Percentiles rank a stretch among this genome's conserved stretches.
These are phyloP conservation scores for Penicillium tannophilum DNA, from an alignment of 495 filamentous ascomycete genomes.

Conservation along the genomic window DNA sequence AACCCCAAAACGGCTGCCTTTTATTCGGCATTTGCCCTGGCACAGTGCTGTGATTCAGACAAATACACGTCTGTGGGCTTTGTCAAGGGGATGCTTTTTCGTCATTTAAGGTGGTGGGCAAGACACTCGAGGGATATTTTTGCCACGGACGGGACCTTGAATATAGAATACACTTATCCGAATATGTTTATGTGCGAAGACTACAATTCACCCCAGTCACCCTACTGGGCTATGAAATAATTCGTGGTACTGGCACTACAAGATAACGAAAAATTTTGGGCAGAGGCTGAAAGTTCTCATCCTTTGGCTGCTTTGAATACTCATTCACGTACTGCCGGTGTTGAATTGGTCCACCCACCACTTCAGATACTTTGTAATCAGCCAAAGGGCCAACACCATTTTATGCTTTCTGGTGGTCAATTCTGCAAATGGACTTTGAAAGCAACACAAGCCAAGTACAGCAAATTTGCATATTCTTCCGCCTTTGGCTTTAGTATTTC, in stretches of 20 bases:
- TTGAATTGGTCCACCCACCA: constrained; percentile 47
- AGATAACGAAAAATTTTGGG: constrained; percentile 68
- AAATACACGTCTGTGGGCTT: constrained; percentile 59
- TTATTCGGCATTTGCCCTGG: constrained; percentile 70
- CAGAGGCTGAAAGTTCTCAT: constrained; percentile 29
- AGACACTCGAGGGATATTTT: constrained; percentile 60
- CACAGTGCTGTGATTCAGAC: constrained; percentile 55
- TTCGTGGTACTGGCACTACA: constrained; percentile 69
- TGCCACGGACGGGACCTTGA: constrained; percentile 61
- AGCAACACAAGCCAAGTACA: constrained; percentile 74
- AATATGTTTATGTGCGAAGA: constrained; percentile 77
- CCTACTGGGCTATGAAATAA: constrained; percentile 73
- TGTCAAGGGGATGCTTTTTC: constrained; percentile 68
- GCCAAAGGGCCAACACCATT: constrained; percentile 16
- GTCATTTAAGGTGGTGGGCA: constrained; percentile 74
- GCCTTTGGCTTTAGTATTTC: constrained; percentile 60
- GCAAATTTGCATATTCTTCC: constrained; percentile 68
- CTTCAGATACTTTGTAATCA: constrained; percentile 45
- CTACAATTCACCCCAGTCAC: constrained; percentile 68
- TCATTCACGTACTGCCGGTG: constrained; percentile 31
- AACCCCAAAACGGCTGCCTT: too few species aligned
- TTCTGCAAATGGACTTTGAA: constrained; percentile 53
- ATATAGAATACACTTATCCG: constrained; percentile 71
- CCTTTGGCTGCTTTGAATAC: neutral
- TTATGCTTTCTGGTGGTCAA: constrained; percentile 25